Conservation (phyloP, 1,139 yeast genomes). For the Debaryomycetaceae sp. region DNA sequence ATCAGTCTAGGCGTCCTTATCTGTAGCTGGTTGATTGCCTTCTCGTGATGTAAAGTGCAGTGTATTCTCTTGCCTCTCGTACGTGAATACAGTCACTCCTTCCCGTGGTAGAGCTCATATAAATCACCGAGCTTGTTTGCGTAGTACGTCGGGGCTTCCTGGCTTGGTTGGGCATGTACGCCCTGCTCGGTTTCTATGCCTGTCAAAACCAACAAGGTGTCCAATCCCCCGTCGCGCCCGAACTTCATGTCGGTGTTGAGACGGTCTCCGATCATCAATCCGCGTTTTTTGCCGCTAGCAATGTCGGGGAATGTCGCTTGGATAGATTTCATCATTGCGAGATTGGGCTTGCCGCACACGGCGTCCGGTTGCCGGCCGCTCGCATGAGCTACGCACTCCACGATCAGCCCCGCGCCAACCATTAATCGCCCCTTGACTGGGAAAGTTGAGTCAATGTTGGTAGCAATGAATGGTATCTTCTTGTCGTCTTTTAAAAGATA, state of each 20-base stretch:
- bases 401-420: slow-evolving; percentile 93
- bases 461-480: slow-evolving; percentile 70
- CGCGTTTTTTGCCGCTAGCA: slow-evolving; percentile 43
- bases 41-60: no score
- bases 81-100: neutral
- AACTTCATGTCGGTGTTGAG: slow-evolving; percentile 90
- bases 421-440: slow-evolving; percentile 78
- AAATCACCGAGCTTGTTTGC: slow-evolving; percentile 71
- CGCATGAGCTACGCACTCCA: slow-evolving; percentile 68
- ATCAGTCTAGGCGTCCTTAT: no score
- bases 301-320: slow-evolving; percentile 48
- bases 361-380: slow-evolving; percentile 62
- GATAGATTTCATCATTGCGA: slow-evolving; percentile 84
- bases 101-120: slow-evolving; percentile 31
- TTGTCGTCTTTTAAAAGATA: slow-evolving; percentile 54
- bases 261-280: slow-evolving; percentile 94
- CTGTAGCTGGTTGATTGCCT: no score
- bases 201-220: slow-evolving; percentile 74
- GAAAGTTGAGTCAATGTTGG: slow-evolving; percentile 92
- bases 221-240: slow-evolving; percentile 78
- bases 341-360: slow-evolving; percentile 81
- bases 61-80: no score
- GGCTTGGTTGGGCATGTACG: slow-evolving; percentile 30
- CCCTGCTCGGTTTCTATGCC: slow-evolving; percentile 76
- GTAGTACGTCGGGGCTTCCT: slow-evolving; percentile 54